These are phyloP conservation scores for Nigrospora oryzae DNA, from an alignment of 2,329 filamentous ascomycete genomes.

Conservation along the genomic window DNA sequence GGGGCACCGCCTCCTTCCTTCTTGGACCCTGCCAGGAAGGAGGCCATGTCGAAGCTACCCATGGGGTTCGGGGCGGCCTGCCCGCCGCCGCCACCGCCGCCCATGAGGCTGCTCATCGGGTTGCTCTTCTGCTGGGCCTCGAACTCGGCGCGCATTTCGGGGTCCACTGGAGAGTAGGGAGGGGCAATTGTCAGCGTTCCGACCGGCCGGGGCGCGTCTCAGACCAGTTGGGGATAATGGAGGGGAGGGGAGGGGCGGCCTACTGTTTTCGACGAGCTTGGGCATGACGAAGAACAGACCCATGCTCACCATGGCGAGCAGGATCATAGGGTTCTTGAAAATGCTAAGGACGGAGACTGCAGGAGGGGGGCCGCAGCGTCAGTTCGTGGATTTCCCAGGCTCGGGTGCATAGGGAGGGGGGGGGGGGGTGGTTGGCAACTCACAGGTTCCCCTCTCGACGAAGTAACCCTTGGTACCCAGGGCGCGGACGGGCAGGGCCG, in stretches of 20 bases:
- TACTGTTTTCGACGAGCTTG: constrained; percentile 92
- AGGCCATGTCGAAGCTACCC: constrained; percentile 53
- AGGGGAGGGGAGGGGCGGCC: constrained; percentile 20
- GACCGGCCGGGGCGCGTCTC: not conserved
- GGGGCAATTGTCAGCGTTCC: not conserved
- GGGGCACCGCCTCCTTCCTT: constrained; percentile 19
- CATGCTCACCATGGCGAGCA: constrained; percentile 79
- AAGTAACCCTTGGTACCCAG: constrained; percentile 66
- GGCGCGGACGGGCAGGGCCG: constrained; percentile 51
- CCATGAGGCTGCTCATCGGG: constrained; percentile 51
- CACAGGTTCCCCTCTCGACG: constrained; percentile 66
- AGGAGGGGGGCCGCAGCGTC: not conserved
- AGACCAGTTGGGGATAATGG: too few relatives aligned
- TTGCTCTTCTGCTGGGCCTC: constrained; percentile 79
- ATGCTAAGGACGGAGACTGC: constrained; percentile 72
- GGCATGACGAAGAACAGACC: constrained; percentile 86
- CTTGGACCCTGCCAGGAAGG: constrained; percentile 51
- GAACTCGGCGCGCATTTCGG: constrained; percentile 88
- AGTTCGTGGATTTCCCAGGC: not conserved
- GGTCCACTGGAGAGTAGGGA: constrained; percentile 64
- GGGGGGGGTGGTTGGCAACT: constrained; percentile 26
- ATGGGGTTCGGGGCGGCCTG: constrained; percentile 32
- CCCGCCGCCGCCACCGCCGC: constrained; percentile 32
- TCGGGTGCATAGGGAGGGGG: constrained; percentile 1
- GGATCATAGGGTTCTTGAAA: constrained; percentile 92